These are phyloP conservation scores for Macrophomina tecta DNA, from an alignment of 2,329 filamentous ascomycete species.

Conservation along the genomic window DNA sequence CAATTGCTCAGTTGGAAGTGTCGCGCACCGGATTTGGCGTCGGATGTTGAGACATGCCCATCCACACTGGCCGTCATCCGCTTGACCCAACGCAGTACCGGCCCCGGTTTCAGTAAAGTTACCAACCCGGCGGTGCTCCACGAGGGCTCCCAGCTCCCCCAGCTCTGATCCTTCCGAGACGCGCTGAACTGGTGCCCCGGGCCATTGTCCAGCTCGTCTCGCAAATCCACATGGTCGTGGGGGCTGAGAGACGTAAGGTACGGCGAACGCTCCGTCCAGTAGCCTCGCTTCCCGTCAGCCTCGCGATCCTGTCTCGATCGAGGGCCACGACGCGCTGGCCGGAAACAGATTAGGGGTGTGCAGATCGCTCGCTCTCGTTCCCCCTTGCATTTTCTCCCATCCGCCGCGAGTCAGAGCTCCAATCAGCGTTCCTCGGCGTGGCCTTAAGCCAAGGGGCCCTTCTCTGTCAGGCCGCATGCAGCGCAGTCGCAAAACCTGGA, in stretches of 20 bases:
- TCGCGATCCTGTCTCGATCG: neutral
- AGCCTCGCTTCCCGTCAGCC: neutral
- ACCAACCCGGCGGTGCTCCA: neutral
- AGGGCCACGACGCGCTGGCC: neutral
- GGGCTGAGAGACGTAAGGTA: neutral
- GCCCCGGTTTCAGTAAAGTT: constrained; percentile 2
- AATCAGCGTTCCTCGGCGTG: neutral
- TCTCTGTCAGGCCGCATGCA: neutral
- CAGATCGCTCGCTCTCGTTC: neutral
- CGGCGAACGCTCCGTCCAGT: neutral
- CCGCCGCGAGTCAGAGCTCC: neutral
- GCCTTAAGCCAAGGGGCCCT: constrained; percentile 11
- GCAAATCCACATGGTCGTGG: no score
- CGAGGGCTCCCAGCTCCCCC: neutral
- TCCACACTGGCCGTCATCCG: neutral
- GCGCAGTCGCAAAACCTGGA: neutral
- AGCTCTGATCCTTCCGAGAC: neutral
- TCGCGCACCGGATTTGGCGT: neutral
- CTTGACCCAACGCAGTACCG: neutral
- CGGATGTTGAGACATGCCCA: constrained; percentile 3
- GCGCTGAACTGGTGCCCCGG: no score
- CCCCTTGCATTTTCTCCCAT: constrained; percentile 8
- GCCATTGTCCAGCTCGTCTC: no score
- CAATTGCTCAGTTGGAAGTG: neutral
- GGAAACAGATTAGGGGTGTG: neutral